Base-by-base conservation (phyloP, 2,329 filamentous ascomycete species). In the Metarhizium rileyi region DNA sequence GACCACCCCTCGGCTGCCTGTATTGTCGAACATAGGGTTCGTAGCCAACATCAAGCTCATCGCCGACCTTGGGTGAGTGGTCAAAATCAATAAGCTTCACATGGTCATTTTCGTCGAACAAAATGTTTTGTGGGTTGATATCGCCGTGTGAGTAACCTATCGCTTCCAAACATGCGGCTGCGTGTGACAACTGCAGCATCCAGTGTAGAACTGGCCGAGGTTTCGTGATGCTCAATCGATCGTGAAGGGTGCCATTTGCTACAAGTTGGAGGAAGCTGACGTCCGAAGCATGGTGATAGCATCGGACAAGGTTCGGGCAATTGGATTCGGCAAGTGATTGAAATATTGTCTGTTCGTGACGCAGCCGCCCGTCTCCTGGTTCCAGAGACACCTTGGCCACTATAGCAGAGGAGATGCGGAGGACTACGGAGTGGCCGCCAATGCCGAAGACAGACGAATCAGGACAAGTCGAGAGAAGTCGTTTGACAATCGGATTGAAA, bases 11-110 rank as follows among this genome's bases (percentile, higher is more conserved):
- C 5, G 7, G 12, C 8, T 49, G 25, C 23, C 51, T 53, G 26
- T 28, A 33, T 43, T 55, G 49, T 47, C 56, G 52, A 45, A 58
- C 53, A 25, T 56, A 57, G 8, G 56, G 56, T 35, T 57, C 51
- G 44, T 56, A 53, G 46, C 55, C 55, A 27, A 57, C 52, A 30
- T 58, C 44, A 12, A 57, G 46, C 3, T 33, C 23, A 5, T 49
- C 38, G 12, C 53, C 52, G 22, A 52, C 26, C 30, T 40, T 35
- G 2, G 30, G 40, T 3, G 52, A 47, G 28, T 58, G 49, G 46
- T 57, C 52, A 47, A 58, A 58, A 30, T 58, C 55, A 27, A 56
- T 54, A 3, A 56, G 47, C 33, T 49, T 53, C 18, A 55, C 33
- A 40, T 56, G 20, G 47, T 58, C 53, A 35, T 54, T 7, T 25